Evolutionary conservation across 768 basidiomycete species (phyloP), one percentile per base, ranked within the genome.

Genomic region (Mycena alexandri): DNA sequence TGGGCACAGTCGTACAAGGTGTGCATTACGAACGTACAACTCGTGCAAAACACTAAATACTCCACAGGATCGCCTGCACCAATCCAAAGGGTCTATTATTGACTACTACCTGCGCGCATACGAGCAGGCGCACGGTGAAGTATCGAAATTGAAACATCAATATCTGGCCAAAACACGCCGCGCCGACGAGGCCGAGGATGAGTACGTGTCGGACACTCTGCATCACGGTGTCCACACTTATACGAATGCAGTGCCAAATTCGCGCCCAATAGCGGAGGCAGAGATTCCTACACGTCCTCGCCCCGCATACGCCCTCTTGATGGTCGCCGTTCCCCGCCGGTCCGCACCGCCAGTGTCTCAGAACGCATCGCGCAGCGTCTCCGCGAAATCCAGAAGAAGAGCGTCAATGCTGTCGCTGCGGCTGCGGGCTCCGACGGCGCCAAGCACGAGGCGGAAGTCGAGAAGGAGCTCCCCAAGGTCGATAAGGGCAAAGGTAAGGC

Each of bases 131-230:
- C 86, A 90, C 25, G 83, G 77, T 22, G 90, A 93, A 59, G 91
- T 94, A 7, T 76, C 83, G 47, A 91, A 91, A 78, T 79, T 95
- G 69, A 95, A 93, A 79, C 85, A 90, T 57, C 83, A 87, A 60
- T 97, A 97, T 75, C 77, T 94, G 13, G 78, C 84, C 36, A 97
- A 95, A 78, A 90, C 87, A 0, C 87, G 93, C 60, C 87, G 87
- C 44, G 95, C 96, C 17, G 96, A 98, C 72, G 96, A 98, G 75
- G 91, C 92, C 10, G 95, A 95, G 76, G 96, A 98, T 76, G 95
- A 97, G 96, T 97, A 78, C 74, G 94, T 83, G 33, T 34, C 34
- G 43, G 48, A 58, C 54, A 52, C 65, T 69, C 48, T 58, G 43
- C 62, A 63, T 73, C 48, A 47, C 36, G 75, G 29, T 71, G 42